Conservation (phyloP, 352 stramenopile species). For the Globisporangium cystogenes region DNA sequence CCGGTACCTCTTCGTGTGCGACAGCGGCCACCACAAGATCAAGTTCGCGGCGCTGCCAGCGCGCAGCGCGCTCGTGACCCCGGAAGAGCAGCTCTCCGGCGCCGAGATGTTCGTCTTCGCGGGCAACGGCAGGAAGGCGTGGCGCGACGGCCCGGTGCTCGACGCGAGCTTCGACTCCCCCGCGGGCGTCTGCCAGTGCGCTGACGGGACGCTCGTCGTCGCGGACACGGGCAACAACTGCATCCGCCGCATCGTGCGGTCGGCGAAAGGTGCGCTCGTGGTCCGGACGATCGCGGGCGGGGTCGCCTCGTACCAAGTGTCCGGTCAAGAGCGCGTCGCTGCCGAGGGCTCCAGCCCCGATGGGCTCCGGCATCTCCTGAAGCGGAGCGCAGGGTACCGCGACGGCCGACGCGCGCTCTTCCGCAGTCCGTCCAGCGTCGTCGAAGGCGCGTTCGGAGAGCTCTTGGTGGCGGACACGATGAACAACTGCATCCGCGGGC, state of each 20-base stretch:
- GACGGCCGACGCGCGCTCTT: conserved; percentile 32
- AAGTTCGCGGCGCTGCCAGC: conserved; percentile 34
- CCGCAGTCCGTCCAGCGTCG: conserved; percentile 27
- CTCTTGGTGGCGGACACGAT: conserved; percentile 48
- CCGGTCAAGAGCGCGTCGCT: conserved; percentile 1
- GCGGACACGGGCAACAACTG: conserved; percentile 53
- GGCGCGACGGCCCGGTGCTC: conserved; percentile 31
- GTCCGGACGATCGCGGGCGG: conserved; percentile 35
- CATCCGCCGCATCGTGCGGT: conserved; percentile 32
- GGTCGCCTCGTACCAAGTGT: conserved; percentile 5
- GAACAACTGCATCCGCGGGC: conserved; percentile 48
- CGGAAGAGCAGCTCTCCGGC: conserved; percentile 7
- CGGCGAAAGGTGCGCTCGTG: conserved; percentile 18
- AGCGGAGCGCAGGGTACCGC: conserved; percentile 21
- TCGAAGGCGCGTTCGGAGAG: conserved; percentile 21
- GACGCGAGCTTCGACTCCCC: conserved; percentile 40
- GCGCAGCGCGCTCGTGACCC: conserved; percentile 15
- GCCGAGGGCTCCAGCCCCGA: conserved; percentile 1
- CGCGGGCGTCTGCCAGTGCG: conserved; percentile 26
- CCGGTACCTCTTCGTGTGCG: conserved; percentile 44
- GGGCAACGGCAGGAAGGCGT: conserved; percentile 34
- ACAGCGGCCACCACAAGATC: conserved; percentile 48
- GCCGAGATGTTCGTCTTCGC: conserved; percentile 43
- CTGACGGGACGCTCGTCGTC: conserved; percentile 32
- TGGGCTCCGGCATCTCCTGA: conserved; percentile 7